Conservation (phyloP, 148 eudicot species). For the Nyssa sinensis region DNA sequence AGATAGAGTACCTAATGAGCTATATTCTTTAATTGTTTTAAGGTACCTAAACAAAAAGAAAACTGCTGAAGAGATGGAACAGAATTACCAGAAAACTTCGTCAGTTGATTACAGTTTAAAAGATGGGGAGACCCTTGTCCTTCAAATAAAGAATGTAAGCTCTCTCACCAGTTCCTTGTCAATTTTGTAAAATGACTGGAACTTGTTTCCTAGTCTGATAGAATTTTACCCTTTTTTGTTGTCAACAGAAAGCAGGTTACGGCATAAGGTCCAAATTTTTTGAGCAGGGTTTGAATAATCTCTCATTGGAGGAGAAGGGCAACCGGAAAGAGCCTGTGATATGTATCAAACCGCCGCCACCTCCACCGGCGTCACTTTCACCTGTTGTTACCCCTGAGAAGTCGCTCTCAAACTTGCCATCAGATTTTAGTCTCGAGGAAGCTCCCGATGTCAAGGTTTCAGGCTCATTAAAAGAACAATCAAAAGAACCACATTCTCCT, state of each 20-base stretch:
- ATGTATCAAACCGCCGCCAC: constrained; percentile 78
- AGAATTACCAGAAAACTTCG: constrained; percentile 77
- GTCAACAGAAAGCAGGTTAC: constrained; percentile 57
- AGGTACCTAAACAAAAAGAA: constrained; percentile 95
- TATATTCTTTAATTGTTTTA: constrained; percentile 2
- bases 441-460: constrained; percentile 15
- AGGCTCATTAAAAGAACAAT: constrained; percentile 21
- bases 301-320: constrained; percentile 48
- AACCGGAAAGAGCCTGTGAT: constrained; percentile 48
- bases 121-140: constrained; percentile 89
- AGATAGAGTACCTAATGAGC: constrained; percentile 1
- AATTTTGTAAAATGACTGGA: neutral
- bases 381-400: constrained; percentile 38
- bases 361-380: constrained; percentile 69
- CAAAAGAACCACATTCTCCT: constrained; percentile 29
- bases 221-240: constrained; percentile 1
- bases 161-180: neutral
- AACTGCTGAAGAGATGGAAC: constrained; percentile 99
- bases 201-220: constrained; percentile 5
- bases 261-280: constrained; percentile 50
- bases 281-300: constrained; percentile 65
- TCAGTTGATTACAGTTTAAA: constrained; percentile 90
- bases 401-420: constrained; percentile 38
- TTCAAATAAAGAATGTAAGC: constrained; percentile 76
- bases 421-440: constrained; percentile 31